A percentile compares a stretch with the other conserved stretches of the same genome.
phyloP scores from a whole-genome alignment of 2,329 filamentous ascomycete species.

The Botrytis squamosa region DNA sequence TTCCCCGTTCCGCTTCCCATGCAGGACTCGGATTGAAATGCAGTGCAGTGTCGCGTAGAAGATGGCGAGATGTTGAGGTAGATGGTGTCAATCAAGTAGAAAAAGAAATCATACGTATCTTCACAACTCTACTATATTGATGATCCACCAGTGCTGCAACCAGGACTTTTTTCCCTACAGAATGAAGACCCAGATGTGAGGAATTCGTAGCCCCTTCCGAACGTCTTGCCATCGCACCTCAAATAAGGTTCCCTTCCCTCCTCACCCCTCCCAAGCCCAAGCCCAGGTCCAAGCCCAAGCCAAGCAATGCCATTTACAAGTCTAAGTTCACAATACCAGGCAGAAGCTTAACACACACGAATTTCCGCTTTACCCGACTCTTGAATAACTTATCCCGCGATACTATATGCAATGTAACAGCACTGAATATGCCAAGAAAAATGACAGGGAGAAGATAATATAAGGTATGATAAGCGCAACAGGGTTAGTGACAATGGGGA shows the following conservation, averaged over 20 bases:
- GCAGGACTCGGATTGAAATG: neutral
- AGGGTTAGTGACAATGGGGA: no score
- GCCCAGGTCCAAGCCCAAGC: neutral
- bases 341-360: neutral
- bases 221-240: neutral
- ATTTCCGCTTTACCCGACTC: neutral
- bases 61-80: neutral
- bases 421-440: neutral
- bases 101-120: neutral
- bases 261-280: neutral
- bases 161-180: no score
- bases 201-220: neutral
- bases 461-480: neutral
- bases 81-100: neutral
- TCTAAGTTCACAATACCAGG: neutral
- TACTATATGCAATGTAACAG: neutral
- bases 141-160: neutral
- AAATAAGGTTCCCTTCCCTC: neutral
- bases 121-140: neutral
- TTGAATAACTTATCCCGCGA: neutral
- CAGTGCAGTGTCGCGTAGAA: neutral
- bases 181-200: neutral
- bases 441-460: neutral
- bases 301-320: neutral
- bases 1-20: neutral